Conservation (phyloP, 2,329 filamentous ascomycete genomes). For the Phyllosticta citriasiana region DNA sequence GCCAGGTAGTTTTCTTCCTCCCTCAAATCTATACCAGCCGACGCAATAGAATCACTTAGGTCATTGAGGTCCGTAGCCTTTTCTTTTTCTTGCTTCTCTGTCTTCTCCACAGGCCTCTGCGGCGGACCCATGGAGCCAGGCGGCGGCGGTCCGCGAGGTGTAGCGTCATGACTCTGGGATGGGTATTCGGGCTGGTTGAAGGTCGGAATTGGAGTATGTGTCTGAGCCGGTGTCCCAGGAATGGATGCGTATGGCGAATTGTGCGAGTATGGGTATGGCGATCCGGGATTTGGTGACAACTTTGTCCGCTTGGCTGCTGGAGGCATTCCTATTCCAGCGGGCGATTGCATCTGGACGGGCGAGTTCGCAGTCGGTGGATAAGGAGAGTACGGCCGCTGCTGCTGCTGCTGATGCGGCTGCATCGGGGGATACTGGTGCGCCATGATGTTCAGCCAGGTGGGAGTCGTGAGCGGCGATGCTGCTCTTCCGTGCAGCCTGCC, state of each 20-base stretch:
- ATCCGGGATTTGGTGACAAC: conserved; percentile 25
- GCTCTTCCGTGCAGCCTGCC: conserved; percentile 5
- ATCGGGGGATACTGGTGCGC: conserved; percentile 20
- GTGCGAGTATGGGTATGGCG: conserved; percentile 41
- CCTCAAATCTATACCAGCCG: conserved; percentile 76
- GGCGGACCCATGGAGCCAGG: conserved; percentile 51
- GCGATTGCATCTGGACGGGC: conserved; percentile 29
- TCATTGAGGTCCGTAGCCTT: conserved; percentile 56
- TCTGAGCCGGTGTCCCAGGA: conserved; percentile 22
- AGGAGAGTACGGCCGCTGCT: conserved; percentile 51
- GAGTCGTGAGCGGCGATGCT: background rate
- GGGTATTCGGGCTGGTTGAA: conserved; percentile 44
- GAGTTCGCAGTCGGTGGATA: conserved; percentile 23
- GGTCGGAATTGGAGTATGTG: conserved; percentile 20
- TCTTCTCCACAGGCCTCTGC: conserved; percentile 45
- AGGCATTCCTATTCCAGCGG: conserved; percentile 49
- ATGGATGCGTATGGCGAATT: conserved; percentile 31
- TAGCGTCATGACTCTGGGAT: conserved; percentile 8
- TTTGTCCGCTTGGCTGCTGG: conserved; percentile 56
- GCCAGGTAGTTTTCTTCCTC: conserved; percentile 79
- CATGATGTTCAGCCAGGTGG: conserved; percentile 2
- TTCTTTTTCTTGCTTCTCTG: conserved; percentile 50
- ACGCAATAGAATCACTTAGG: conserved; percentile 71
- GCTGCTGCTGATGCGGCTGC: conserved; percentile 27
- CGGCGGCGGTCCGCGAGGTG: conserved; percentile 17